These are phyloP conservation scores for Dothideomycetes sp. DNA, from an alignment of 2,329 filamentous ascomycete species.

Conservation along the genomic window DNA sequence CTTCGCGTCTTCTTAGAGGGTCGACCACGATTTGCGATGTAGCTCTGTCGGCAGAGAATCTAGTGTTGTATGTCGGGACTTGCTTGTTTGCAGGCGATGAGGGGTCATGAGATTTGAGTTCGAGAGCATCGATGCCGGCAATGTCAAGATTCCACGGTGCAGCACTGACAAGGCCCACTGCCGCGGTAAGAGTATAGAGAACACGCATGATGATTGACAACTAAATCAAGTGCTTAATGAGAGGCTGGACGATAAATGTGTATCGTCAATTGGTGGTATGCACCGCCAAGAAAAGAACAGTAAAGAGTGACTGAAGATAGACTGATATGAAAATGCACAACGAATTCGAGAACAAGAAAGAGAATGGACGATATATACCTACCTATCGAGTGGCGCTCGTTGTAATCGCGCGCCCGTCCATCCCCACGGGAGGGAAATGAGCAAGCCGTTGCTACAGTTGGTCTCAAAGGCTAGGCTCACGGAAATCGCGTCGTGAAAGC, in stretches of 20 bases:
- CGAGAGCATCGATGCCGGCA: slow-evolving; percentile 10
- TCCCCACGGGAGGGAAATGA: too few species aligned
- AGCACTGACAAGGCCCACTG: slow-evolving; percentile 8
- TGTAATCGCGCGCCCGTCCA: too few species aligned
- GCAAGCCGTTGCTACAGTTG: too few species aligned
- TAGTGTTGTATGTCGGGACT: slow-evolving; percentile 7
- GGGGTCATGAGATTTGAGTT: slow-evolving; percentile 8
- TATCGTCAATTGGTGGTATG: too few species aligned
- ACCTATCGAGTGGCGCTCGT: too few species aligned
- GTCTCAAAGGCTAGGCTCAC: too few species aligned
- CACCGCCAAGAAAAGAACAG: too few species aligned
- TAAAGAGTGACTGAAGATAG: too few species aligned
- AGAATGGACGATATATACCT: too few species aligned
- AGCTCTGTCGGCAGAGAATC: slow-evolving; percentile 4
- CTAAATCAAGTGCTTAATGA: neutral
- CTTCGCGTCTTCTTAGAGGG: neutral
- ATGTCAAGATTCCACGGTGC: slow-evolving; percentile 15
- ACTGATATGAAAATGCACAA: too few species aligned
- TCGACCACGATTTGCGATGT: neutral
- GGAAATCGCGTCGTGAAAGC: neutral
- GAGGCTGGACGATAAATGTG: neutral
- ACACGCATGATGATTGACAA: slow-evolving; percentile 5
- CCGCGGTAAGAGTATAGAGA: slow-evolving; percentile 8
- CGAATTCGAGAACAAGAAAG: too few species aligned
- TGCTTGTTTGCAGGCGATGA: slow-evolving; percentile 4